A percentile compares a stretch with the other conserved stretches of the same genome.
phyloP scores from a whole-genome alignment of 495 filamentous ascomycete species.

The Penicillium ochrochloron region DNA sequence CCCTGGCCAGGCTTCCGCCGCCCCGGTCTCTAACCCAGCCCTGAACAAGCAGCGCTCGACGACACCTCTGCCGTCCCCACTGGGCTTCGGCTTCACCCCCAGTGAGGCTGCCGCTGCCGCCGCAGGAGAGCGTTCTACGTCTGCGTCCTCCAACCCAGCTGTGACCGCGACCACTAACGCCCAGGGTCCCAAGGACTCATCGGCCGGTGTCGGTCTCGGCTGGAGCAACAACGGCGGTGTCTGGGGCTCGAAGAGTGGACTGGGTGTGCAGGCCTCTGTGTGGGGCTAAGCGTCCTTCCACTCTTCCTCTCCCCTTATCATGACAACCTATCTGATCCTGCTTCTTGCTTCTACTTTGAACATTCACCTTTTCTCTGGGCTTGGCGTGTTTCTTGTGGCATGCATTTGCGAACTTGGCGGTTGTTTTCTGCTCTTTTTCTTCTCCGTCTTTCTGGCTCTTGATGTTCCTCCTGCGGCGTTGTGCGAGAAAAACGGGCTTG shows the following conservation, averaged over 20 bases:
- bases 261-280: slow-evolving; percentile 75
- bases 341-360: slow-evolving; percentile 9
- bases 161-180: slow-evolving; percentile 36
- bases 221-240: slow-evolving; percentile 76
- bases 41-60: slow-evolving; percentile 80
- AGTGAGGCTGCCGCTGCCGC: slow-evolving; percentile 51
- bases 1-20: slow-evolving; percentile 44
- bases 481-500: slow-evolving; percentile 22
- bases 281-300: slow-evolving; percentile 62
- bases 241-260: slow-evolving; percentile 73
- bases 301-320: neutral
- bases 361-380: slow-evolving; percentile 8
- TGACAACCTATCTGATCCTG: neutral
- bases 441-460: neutral
- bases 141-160: slow-evolving; percentile 64
- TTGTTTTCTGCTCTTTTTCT: neutral
- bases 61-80: slow-evolving; percentile 85
- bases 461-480: slow-evolving; percentile 22
- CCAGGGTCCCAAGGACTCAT: slow-evolving; percentile 46
- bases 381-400: slow-evolving; percentile 15
- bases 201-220: slow-evolving; percentile 55
- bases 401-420: slow-evolving; percentile 21
- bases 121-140: slow-evolving; percentile 62
- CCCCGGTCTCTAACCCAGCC: slow-evolving; percentile 62
- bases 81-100: slow-evolving; percentile 73